phyloP scores from a whole-genome alignment of 2,329 filamentous ascomycete species.

The Phialophora expanda region DNA sequence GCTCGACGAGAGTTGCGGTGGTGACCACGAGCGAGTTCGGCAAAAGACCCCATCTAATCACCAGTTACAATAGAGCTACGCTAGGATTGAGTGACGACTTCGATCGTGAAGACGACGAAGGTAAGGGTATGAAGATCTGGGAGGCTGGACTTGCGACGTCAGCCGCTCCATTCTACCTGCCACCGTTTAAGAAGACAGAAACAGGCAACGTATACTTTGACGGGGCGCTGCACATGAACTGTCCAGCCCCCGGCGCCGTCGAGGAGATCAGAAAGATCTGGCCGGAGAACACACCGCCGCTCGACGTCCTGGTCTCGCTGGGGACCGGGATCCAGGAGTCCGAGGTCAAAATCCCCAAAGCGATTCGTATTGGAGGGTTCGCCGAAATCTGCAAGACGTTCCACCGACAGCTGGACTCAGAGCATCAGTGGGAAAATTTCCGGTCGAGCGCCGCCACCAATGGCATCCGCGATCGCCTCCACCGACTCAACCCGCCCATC shows the following conservation, averaged over 20 bases:
- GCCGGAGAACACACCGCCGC: constrained; percentile 11
- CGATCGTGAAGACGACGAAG: constrained; percentile 20
- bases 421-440: constrained; percentile 18
- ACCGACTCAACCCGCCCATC: constrained; percentile 18
- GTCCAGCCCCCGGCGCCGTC: constrained; percentile 10
- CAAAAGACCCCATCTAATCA: constrained; percentile 12
- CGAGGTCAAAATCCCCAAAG: constrained; percentile 17
- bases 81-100: constrained; percentile 5
- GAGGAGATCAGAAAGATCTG: constrained; percentile 19
- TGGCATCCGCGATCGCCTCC: constrained; percentile 11
- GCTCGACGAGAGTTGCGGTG: constrained; percentile 19
- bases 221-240: constrained; percentile 19
- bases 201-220: constrained; percentile 15
- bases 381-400: constrained; percentile 16
- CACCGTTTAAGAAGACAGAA: constrained; percentile 14
- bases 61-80: constrained; percentile 16
- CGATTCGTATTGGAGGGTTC: constrained; percentile 20
- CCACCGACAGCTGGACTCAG: constrained; percentile 16
- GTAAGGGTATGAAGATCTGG: constrained; percentile 17
- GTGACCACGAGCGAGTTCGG: constrained; percentile 16
- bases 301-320: constrained; percentile 16
- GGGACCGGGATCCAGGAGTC: constrained; percentile 21
- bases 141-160: constrained; percentile 15
- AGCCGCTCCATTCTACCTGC: constrained; percentile 13
- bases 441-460: constrained; percentile 7